These are phyloP conservation scores for Stereocaulon alpinum DNA, from an alignment of 495 filamentous ascomycete species.

Conservation along the genomic window DNA sequence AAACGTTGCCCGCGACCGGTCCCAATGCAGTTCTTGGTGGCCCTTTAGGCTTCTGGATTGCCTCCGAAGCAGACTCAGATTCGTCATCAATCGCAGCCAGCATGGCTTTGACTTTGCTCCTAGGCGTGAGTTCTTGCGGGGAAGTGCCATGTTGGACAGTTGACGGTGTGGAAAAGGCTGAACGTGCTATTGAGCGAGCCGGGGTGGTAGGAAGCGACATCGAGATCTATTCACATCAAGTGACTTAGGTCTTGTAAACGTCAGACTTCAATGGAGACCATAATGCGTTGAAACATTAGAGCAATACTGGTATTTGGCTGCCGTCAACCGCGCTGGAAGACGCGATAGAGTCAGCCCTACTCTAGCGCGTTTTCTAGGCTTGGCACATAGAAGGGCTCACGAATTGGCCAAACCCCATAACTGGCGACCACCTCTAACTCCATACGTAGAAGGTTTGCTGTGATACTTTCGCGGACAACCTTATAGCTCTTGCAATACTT, in stretches of 20 bases:
- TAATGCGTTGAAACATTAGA: background rate
- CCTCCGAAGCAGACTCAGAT: conserved; percentile 45
- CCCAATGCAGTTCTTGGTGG: background rate
- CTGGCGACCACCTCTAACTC: no score
- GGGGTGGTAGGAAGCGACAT: conserved; percentile 12
- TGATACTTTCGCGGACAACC: no score
- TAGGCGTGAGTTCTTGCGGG: conserved; percentile 44
- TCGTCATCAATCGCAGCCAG: conserved; percentile 52
- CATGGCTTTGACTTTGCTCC: conserved; percentile 59
- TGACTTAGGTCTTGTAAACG: no score
- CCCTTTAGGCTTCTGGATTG: conserved; percentile 13
- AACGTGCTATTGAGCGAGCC: conserved; percentile 8
- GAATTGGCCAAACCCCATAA: no score
- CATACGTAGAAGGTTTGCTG: no score
- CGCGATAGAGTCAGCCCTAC: conserved; percentile 9
- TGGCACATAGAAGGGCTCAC: background rate
- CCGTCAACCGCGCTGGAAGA: conserved; percentile 4
- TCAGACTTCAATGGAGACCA: background rate
- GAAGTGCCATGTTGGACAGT: conserved; percentile 7
- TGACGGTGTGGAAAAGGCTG: conserved; percentile 10
- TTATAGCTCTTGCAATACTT: no score
- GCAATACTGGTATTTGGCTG: background rate
- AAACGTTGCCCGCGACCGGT: conserved; percentile 4
- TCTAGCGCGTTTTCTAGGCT: conserved; percentile 5
- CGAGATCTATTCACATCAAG: background rate